Base-by-base conservation (phyloP, 257 asterid genomes). In the Forsythia suspensa region DNA sequence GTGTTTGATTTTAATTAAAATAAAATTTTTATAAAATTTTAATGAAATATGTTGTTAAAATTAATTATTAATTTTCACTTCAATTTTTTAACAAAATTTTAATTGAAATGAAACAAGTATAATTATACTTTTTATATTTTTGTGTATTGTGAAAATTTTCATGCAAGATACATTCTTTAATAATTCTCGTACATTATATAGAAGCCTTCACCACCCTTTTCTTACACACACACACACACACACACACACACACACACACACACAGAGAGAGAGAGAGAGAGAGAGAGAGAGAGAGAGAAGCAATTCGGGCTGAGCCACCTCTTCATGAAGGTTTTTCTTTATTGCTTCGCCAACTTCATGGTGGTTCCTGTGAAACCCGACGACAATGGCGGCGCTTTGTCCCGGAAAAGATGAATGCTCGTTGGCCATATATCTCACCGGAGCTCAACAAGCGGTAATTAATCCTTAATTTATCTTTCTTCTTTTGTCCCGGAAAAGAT, bases 311-410 rank as follows among this genome's bases (percentile, higher is more conserved):
- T 94, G 80, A 80, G 96, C 88, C 98, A 94, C 90, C 90, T 94
- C 29, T 92, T 91, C 89, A 87, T 88, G 93, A 90, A 97, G 82
- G 93, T 91, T 83, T 94, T 94, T 78, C 95, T 94, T 75, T 83
- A 85, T 83, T 86, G 95, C 82, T 91, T 90, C 84, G 84, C 97
- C 34, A 76, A 86, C 48, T 86, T 89, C 90, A 94, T 94, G 98
- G 98, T 94, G 89, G 80, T 81, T 88, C 97, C 98, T 79, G 94
- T 96, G 43, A 91, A 91, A 81, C 91, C 88, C 51, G 98, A 94
- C 89, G 72, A 87, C 96, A 4, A 83, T 94, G 94, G 83, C 92
- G 1, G 98, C 98, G 38, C 85, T 94, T 34, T 94, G 98, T 73
- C 98, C 98, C 51, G 97, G 95, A 20, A 73, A 89, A 79, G 88